Percentiles rank a stretch among this genome's conserved stretches.
phyloP scores from a whole-genome alignment of 768 basidiomycete species.

The Boletus huronensis region DNA sequence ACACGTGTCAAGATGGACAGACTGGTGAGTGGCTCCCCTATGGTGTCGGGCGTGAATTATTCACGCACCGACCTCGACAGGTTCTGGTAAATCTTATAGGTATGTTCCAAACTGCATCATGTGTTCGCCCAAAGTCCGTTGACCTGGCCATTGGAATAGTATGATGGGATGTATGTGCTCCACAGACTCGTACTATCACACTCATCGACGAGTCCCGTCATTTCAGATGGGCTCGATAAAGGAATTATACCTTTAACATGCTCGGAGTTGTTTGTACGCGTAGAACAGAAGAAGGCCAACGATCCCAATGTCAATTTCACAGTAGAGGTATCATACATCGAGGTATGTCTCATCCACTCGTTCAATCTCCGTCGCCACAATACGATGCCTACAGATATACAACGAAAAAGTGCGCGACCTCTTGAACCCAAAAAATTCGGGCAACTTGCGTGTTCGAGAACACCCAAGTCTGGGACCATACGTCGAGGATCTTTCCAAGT shows the following conservation, averaged over 20 bases:
- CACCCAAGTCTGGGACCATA: constrained; percentile 97
- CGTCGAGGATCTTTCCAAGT: constrained; percentile 94
- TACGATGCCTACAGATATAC: constrained; percentile 59
- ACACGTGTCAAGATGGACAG: constrained; percentile 57
- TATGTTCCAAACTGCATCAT: constrained; percentile 35
- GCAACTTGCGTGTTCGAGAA: constrained; percentile 94
- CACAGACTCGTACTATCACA: background rate
- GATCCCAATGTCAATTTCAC: constrained; percentile 77
- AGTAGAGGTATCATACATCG: constrained; percentile 98
- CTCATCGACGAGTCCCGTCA: constrained; percentile 4
- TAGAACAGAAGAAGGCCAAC: constrained; percentile 54
- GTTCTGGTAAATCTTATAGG: constrained; percentile 93
- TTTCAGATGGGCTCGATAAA: constrained; percentile 85
- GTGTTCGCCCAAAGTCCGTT: background rate
- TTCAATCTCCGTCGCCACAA: background rate
- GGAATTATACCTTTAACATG: constrained; percentile 98
- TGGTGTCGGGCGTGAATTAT: background rate
- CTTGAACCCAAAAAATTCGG: constrained; percentile 94
- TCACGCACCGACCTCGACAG: constrained; percentile 35
- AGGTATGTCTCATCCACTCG: constrained; percentile 45
- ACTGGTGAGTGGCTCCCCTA: constrained; percentile 56
- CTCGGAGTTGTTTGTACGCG: constrained; percentile 85
- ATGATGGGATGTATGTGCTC: constrained; percentile 89
- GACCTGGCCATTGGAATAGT: constrained; percentile 40
- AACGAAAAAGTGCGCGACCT: constrained; percentile 98